A percentile compares a stretch with the other conserved stretches of the same genome.
Evolutionary conservation across 2,329 filamentous ascomycete species (phyloP).

Genomic region (Rosellinia necatrix): DNA sequence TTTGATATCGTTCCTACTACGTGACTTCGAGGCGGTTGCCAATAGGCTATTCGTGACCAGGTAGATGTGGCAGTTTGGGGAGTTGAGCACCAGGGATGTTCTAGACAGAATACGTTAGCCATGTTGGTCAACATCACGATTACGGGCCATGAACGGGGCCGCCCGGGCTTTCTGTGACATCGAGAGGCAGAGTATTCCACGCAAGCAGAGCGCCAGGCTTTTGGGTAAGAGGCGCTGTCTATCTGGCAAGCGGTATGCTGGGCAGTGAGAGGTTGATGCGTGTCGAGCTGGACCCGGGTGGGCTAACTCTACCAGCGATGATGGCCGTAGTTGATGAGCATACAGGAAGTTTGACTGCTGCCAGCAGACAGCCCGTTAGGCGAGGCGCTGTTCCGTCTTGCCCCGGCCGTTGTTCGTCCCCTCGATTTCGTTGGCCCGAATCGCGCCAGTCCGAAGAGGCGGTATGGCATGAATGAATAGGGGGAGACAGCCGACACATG

Average conservation of each 20-base stretch:
- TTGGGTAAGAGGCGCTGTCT: no score
- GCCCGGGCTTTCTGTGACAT: background rate
- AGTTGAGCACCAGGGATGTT: background rate
- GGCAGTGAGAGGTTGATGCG: no score
- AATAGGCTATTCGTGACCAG: background rate
- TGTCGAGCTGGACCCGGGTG: no score
- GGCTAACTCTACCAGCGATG: background rate
- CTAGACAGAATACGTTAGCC: constrained; percentile 17
- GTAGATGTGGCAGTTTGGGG: constrained; percentile 1
- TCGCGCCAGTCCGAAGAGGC: constrained; percentile 11
- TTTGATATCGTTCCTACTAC: no score
- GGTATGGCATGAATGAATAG: background rate
- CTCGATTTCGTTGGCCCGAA: constrained; percentile 4
- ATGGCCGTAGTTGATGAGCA: no score
- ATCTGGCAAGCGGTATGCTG: no score
- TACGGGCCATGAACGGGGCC: background rate
- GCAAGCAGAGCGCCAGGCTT: no score
- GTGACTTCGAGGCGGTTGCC: background rate
- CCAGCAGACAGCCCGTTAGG: background rate
- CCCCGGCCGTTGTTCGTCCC: constrained; percentile 16
- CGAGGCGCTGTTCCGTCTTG: background rate
- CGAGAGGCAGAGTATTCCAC: no score
- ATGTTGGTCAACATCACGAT: background rate
- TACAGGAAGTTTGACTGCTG: no score
- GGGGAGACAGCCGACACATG: background rate